Percentiles rank a stretch among this genome's conserved stretches.
phyloP scores from a whole-genome alignment of 768 basidiomycete species.

The Leucogyrophana mollusca region DNA sequence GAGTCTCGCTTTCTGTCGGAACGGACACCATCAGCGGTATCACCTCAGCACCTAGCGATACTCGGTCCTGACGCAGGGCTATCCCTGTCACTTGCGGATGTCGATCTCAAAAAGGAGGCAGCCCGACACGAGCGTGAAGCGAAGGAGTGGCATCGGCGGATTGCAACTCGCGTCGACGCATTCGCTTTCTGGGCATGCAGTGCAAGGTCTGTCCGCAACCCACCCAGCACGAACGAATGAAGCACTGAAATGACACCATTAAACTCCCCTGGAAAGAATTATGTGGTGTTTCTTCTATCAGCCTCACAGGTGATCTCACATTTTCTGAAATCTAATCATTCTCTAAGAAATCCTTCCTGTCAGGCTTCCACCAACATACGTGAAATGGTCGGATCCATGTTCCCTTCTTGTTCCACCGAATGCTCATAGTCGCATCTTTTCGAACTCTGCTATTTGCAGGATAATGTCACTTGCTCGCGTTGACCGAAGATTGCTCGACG shows the following conservation, averaged over 20 bases:
- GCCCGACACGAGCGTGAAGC: constrained; percentile 23
- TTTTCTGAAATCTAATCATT: not conserved
- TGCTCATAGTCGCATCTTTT: not conserved
- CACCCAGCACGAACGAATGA: no score
- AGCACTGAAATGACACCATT: no score
- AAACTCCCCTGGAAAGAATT: constrained; percentile 49
- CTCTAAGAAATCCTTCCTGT: constrained; percentile 7
- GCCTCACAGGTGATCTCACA: constrained; percentile 53
- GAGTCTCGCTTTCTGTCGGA: not conserved
- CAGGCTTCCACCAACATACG: constrained; percentile 44
- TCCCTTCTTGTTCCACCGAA: not conserved
- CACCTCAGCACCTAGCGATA: constrained; percentile 11
- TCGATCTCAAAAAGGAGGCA: constrained; percentile 17
- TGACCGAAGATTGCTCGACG: constrained; percentile 55
- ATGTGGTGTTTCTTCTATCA: constrained; percentile 91
- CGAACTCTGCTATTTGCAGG: constrained; percentile 35
- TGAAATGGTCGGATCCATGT: constrained; percentile 64
- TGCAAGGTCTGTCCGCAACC: constrained; percentile 51
- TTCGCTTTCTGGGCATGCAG: constrained; percentile 77
- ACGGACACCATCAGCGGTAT: not conserved
- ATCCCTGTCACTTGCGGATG: no score
- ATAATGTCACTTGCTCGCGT: constrained; percentile 68
- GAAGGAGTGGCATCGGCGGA: constrained; percentile 27
- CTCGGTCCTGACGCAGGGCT: no score
- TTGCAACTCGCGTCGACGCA: constrained; percentile 58